Evolutionary conservation across 257 asterid genomes (phyloP).

Genomic region (Petrea volubilis): DNA sequence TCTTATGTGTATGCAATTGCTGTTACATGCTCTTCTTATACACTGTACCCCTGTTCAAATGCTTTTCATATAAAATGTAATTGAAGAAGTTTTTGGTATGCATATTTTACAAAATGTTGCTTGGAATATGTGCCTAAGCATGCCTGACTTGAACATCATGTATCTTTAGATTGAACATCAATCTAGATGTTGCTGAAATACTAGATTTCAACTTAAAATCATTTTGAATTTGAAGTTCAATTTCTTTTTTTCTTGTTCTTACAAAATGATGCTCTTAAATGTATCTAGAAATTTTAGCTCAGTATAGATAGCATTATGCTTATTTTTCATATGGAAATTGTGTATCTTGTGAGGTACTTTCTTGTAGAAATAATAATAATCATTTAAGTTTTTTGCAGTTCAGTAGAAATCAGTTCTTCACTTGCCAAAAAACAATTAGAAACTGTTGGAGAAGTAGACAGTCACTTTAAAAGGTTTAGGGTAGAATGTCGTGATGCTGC

Average conservation of each 20-base stretch:
- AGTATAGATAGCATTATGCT: conserved; percentile 4
- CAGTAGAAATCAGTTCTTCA: conserved; percentile 93
- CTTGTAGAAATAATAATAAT: conserved; percentile 13
- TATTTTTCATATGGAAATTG: neutral
- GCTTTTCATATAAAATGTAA: conserved; percentile 3
- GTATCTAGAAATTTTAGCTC: conserved; percentile 4
- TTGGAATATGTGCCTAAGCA: neutral
- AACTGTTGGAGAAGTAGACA: conserved; percentile 79
- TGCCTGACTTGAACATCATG: neutral
- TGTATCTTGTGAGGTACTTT: conserved; percentile 15
- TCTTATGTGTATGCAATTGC: conserved; percentile 65
- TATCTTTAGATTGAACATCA: neutral
- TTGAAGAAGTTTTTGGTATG: neutral
- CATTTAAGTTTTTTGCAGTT: conserved; percentile 58
- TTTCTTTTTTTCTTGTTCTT: neutral
- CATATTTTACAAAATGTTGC: conserved; percentile 3
- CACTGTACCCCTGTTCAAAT: neutral
- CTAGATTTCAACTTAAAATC: neutral
- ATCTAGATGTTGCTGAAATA: neutral
- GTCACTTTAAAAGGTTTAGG: conserved; percentile 68
- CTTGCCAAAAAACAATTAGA: conserved; percentile 87
- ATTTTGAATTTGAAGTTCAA: neutral
- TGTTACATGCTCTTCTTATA: neutral
- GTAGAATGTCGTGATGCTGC: conserved; percentile 98
- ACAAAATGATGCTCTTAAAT: conserved; percentile 3